Evolutionary conservation across 371 early-diverging fungal genomes (phyloP).

Genomic region (Massospora cicadina): DNA sequence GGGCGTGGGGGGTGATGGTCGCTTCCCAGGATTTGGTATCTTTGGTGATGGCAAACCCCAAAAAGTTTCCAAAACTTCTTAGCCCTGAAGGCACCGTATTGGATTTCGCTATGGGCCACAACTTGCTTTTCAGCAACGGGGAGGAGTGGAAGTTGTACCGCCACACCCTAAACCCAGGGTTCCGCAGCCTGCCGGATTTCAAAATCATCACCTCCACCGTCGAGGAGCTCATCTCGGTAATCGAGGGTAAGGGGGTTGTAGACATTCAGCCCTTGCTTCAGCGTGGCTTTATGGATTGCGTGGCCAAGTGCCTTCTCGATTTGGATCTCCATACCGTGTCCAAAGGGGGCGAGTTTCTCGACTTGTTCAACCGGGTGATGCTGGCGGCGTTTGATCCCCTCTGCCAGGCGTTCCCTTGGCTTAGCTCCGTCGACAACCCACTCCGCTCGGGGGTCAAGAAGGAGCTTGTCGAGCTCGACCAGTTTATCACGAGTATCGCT

Average conservation of each 20-base stretch:
- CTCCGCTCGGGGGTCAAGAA: neutral
- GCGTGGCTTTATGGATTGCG: constrained; percentile 1
- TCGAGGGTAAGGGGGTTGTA: constrained; percentile 15
- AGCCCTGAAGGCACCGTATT: neutral
- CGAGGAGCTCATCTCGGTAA: neutral
- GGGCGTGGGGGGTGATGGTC: neutral
- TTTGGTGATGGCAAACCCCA: neutral
- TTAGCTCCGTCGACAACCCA: neutral
- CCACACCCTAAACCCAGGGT: neutral
- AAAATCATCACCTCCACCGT: neutral
- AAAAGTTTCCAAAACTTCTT: neutral
- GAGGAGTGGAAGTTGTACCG: neutral
- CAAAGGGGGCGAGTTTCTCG: neutral
- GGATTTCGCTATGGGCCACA: neutral
- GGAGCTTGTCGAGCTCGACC: neutral
- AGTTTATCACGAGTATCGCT: neutral
- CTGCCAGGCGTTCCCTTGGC: neutral
- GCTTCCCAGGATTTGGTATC: neutral
- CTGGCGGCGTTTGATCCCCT: neutral
- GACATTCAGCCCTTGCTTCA: constrained; percentile 11
- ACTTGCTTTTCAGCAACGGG: neutral
- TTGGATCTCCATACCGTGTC: neutral
- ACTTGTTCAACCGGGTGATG: neutral
- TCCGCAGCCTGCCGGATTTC: neutral
- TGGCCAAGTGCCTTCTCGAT: constrained; percentile 3